Evolutionary conservation across 352 stramenopile species (phyloP), one percentile per base, ranked within the genome.

Genomic region (Thraustochytrium sp.): DNA sequence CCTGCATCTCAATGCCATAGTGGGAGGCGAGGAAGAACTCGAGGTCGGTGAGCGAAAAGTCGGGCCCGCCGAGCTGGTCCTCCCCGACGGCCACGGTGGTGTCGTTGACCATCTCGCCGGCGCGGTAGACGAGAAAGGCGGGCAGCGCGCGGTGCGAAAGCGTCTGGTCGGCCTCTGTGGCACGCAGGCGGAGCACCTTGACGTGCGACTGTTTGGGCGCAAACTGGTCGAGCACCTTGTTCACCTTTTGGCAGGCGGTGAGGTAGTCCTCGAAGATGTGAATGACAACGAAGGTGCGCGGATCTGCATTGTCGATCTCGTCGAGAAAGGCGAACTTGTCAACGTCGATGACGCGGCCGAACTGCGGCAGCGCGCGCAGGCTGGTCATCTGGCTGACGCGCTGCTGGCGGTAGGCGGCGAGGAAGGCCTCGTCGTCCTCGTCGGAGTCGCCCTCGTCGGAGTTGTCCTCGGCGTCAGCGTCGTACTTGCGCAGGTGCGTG

Each of bases 241-340:
- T 75, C 55, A 84, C 54, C 61, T 83, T 83, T 4, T 37, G 40
- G 44, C 75, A 84, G 11, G 75, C 75, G 9, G 29, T 38, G 44
- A 84, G 85, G 49, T 84, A 84, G 21, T 84, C 75, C 38, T 84
- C 75, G 49, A 64, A 84, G n/a, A 84, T 61, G 29, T 84, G 75
- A 3, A 38, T 75, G 31, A 84, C 75, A 4, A 84, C 75, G 31
- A 63, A 84, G n/a, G 75, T 84, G 5, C 61, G 55, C 42, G 61
- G 75, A 42, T 84, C 75, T 23, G 68, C 68, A 4, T 80, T 80
- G 38, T 80, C 68, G n/a, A 80, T 53, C 42, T 80, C 68, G 26
- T 80, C 68, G 8, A 80, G 53, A 26, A 80, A 80, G 36, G 63
- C 21, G 42, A 80, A 80, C 51, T 80, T 80, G 23, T 80, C 68